Evolutionary conservation across 352 stramenopile genomes (phyloP), one percentile per base, ranked within the genome.

Genomic region (Aphanomyces stellatus): DNA sequence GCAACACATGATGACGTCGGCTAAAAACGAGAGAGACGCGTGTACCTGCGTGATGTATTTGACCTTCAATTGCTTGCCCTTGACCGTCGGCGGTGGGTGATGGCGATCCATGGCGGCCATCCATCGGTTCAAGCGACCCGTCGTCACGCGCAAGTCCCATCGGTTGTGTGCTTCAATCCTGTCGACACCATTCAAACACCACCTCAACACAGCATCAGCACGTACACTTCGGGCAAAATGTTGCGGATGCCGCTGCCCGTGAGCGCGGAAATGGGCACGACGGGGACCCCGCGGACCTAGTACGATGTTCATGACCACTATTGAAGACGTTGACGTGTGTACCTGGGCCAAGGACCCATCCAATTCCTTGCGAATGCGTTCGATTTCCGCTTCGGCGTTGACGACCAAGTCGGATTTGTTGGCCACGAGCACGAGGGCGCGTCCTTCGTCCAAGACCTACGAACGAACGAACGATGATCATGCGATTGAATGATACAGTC

Each of bases 61-160:
- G 77, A 93, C 72, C 69, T 93, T 93, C 35, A 92, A 71, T 56
- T 80, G 77, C 76, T 93, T 93, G 73, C 85, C 85, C 65, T 88
- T 90, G 65, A 91, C 69, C 3, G 80, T 88, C 68, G 85, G 85
- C 43, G 85, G 83, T 48, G 83, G 83, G 72, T 93, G 85, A 70
- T 93, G 85, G 25, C 83, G 80, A 33, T 77, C 78, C 82, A 93
- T 93, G 34, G 85, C 81, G 65, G 90, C 86, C 37, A 93, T 79
- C 85, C 85, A 93, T 24, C 85, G 82, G 69, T 93, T 93, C 24
- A 93, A 55, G 3, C 79, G 75, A 11, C 82, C 82, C 3, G 85
- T 93, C 13, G 82, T 85, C 25, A 93, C 80, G 25, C 85, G 82
- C 42, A 88, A 74, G 63, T 90, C 80, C 85, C 85, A 93, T 56